phyloP scores from a whole-genome alignment of 331 rosid species.

The Malus hybrid region DNA sequence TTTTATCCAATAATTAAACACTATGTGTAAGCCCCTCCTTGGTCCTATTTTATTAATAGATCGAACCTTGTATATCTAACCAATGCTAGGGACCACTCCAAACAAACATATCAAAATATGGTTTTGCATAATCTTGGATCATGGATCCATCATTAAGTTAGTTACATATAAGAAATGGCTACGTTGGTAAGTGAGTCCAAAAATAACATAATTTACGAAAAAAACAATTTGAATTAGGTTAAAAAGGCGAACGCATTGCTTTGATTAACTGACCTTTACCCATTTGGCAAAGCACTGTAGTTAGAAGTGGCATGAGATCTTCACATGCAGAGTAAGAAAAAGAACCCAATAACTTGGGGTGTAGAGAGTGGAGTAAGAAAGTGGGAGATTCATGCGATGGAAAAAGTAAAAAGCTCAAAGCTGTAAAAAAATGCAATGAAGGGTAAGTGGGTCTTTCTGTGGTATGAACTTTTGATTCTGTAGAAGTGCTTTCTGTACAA shows the following conservation, averaged over 20 bases:
- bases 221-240: too few relatives aligned
- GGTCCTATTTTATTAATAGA: background rate
- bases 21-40: background rate
- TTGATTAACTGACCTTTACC: background rate
- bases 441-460: background rate
- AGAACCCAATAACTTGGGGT: background rate
- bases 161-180: background rate
- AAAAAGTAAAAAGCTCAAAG: background rate
- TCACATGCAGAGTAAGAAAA: background rate
- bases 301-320: background rate
- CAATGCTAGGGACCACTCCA: background rate
- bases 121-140: background rate
- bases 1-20: background rate
- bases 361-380: background rate
- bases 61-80: background rate
- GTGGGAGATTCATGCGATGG: background rate
- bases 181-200: background rate
- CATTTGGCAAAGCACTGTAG: too few relatives aligned
- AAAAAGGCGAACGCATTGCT: rapidly evolving
- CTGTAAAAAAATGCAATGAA: background rate
- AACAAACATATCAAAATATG: background rate
- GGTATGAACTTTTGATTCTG: background rate
- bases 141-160: background rate
- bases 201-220: background rate
- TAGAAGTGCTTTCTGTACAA: background rate